phyloP scores from a whole-genome alignment of 495 filamentous ascomycete genomes.

The Aspergillus wentii region DNA sequence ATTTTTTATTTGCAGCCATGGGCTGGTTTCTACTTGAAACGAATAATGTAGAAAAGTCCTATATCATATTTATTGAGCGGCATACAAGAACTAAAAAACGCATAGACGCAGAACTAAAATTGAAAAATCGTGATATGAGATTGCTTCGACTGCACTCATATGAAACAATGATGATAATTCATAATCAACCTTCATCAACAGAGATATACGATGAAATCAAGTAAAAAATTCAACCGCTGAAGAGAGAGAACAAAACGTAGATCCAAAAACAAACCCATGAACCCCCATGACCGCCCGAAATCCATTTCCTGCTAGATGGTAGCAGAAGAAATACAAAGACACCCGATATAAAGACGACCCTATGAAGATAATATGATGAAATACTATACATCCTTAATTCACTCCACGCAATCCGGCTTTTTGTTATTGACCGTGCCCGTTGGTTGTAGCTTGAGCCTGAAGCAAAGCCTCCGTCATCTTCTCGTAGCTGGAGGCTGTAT shows the following conservation, averaged over 20 bases:
- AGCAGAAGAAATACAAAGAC: constrained; percentile 1
- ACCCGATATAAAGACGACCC: constrained; percentile 1
- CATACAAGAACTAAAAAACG: too few species aligned
- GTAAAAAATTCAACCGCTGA: constrained; percentile 1
- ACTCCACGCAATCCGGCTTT: constrained; percentile 10
- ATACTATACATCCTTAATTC: constrained; percentile 14
- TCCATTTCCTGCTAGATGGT: constrained; percentile 2
- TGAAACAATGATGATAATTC: too few species aligned
- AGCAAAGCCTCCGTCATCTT: constrained; percentile 33
- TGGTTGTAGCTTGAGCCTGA: constrained; percentile 27
- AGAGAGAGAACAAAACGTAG: constrained; percentile 2
- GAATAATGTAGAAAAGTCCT: too few species aligned
- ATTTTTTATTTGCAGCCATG: too few species aligned
- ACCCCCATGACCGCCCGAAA: constrained; percentile 10
- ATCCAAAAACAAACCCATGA: too few species aligned
- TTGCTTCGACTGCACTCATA: too few species aligned
- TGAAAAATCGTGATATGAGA: too few species aligned
- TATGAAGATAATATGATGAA: constrained; percentile 1
- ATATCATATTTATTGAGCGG: too few species aligned
- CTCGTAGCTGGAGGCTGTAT: constrained; percentile 32
- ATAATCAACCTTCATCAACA: not conserved
- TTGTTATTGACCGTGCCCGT: constrained; percentile 25
- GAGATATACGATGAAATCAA: constrained; percentile 1
- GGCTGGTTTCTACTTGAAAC: too few species aligned
- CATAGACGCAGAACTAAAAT: too few species aligned